Evolutionary conservation across 345 rosid species (phyloP).

Genomic region (Citrus reticulata): DNA sequence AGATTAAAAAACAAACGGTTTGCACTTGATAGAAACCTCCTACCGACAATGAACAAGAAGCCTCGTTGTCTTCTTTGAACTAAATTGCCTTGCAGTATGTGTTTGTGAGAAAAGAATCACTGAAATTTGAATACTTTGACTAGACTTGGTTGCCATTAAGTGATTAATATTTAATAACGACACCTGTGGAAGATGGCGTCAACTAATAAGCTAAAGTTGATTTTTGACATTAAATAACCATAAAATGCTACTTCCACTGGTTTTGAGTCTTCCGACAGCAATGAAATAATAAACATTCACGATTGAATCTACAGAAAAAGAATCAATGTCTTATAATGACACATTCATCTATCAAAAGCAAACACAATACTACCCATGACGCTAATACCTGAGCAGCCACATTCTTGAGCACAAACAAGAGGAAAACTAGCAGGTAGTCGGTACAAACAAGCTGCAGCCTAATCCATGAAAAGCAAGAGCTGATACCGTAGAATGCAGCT

Average conservation of each 20-base stretch:
- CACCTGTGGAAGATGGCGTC: too few species aligned
- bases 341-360: constrained; percentile 2
- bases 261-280: neutral
- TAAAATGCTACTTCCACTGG: constrained; percentile 7
- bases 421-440: neutral
- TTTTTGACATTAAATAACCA: neutral
- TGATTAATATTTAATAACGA: neutral
- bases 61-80: neutral
- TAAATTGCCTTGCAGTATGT: neutral
- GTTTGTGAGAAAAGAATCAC: neutral
- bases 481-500: constrained; percentile 2
- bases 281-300: neutral
- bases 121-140: neutral
- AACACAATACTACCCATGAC: constrained; percentile 14
- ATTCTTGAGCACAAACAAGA: constrained; percentile 9
- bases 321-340: neutral
- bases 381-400: constrained; percentile 10
- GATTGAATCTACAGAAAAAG: too few species aligned
- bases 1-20: neutral
- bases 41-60: neutral
- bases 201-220: neutral
- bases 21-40: neutral
- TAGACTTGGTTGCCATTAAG: neutral
- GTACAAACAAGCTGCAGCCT: neutral
- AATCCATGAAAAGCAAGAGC: constrained; percentile 4